phyloP scores from a whole-genome alignment of 2,329 filamentous ascomycete species.

The Ophiosphaerella korrae region DNA sequence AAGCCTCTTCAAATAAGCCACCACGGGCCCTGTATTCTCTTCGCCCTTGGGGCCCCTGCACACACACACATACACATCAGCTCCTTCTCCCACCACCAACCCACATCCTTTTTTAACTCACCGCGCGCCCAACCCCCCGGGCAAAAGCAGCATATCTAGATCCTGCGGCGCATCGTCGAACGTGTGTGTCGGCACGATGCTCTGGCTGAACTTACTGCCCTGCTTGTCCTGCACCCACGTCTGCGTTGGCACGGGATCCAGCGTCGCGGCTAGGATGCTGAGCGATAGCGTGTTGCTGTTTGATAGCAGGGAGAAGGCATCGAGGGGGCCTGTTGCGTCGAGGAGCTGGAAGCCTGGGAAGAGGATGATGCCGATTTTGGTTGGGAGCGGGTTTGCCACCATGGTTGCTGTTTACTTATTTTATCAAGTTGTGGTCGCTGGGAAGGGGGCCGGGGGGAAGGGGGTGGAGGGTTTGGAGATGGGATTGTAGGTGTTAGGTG shows the following conservation, averaged over 20 bases:
- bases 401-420: background rate
- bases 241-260: slow-evolving; percentile 43
- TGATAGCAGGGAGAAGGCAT: slow-evolving; percentile 51
- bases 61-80: slow-evolving; percentile 10
- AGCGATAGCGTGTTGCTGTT: slow-evolving; percentile 32
- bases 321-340: slow-evolving; percentile 52
- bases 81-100: no score
- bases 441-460: no score
- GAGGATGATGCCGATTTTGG: slow-evolving; percentile 40
- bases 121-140: slow-evolving; percentile 61
- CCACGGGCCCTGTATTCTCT: slow-evolving; percentile 41
- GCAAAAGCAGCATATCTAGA: slow-evolving; percentile 69
- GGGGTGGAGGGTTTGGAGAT: no score
- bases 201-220: slow-evolving; percentile 41
- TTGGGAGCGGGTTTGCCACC: slow-evolving; percentile 19
- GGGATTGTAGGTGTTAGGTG: no score
- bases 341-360: slow-evolving; percentile 47
- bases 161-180: slow-evolving; percentile 56
- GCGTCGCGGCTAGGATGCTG: slow-evolving; percentile 39
- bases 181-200: slow-evolving; percentile 59
- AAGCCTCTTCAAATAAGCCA: slow-evolving; percentile 54
- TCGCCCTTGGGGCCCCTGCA: slow-evolving; percentile 36
- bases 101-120: no score
- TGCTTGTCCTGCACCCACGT: slow-evolving; percentile 12
- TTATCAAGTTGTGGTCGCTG: no score